Conservation (phyloP, 768 basidiomycete genomes). For the Pulveroboletus sp. region DNA sequence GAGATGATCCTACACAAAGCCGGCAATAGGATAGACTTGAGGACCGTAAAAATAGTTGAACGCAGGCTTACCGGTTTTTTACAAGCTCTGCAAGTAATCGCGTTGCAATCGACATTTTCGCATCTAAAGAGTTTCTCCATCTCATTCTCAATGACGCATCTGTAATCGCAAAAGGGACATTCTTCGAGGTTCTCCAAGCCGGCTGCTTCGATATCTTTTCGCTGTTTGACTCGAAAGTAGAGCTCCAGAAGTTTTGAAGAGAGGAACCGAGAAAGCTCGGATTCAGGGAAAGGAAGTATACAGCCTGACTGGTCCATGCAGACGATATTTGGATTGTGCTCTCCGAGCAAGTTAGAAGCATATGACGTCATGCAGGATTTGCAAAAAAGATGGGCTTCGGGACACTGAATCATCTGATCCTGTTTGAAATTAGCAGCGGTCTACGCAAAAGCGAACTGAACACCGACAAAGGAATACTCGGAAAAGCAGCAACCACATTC, state of each 20-base stretch:
- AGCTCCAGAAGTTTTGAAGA: slow-evolving; percentile 60
- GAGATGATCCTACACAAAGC: slow-evolving; percentile 60
- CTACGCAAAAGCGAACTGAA: background rate
- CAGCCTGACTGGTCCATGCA: slow-evolving; percentile 85
- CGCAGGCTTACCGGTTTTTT: slow-evolving; percentile 56
- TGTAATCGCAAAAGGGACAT: slow-evolving; percentile 90
- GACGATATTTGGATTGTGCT: slow-evolving; percentile 56
- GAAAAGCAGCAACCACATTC: slow-evolving; percentile 90
- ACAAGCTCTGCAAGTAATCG: slow-evolving; percentile 75
- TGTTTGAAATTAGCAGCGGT: slow-evolving; percentile 27
- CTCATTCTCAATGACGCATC: slow-evolving; percentile 67
- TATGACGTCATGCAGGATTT: slow-evolving; percentile 63
- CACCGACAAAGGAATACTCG: slow-evolving; percentile 63
- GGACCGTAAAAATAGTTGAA: background rate
- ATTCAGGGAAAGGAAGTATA: slow-evolving; percentile 59
- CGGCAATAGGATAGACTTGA: no score
- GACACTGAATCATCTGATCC: slow-evolving; percentile 86
- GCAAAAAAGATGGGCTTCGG: slow-evolving; percentile 88
- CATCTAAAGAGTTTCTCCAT: slow-evolving; percentile 60
- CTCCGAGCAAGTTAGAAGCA: slow-evolving; percentile 61
- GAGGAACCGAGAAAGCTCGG: slow-evolving; percentile 67
- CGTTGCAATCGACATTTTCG: slow-evolving; percentile 62
- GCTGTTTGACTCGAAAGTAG: slow-evolving; percentile 71
- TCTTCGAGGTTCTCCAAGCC: slow-evolving; percentile 77
- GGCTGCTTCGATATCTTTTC: slow-evolving; percentile 76